phyloP scores from a whole-genome alignment of 352 stramenopile species.

The Pseudoperonospora humuli region DNA sequence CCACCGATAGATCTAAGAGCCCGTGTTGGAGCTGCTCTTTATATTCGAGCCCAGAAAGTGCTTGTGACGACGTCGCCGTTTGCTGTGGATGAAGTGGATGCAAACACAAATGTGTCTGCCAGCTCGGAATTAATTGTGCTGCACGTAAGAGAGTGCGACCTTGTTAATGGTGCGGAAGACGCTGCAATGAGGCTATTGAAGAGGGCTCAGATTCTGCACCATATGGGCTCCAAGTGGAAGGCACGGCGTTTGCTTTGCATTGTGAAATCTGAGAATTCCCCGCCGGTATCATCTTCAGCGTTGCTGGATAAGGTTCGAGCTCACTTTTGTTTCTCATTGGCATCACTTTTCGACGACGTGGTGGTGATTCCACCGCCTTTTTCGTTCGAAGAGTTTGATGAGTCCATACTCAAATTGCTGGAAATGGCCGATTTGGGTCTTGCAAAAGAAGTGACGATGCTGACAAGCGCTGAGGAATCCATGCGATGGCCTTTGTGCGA shows the following conservation, averaged over 20 bases:
- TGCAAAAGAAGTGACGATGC: slow-evolving; percentile 18
- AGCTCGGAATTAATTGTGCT: slow-evolving; percentile 25
- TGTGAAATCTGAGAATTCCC: slow-evolving; percentile 6
- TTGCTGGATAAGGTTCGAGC: slow-evolving; percentile 13
- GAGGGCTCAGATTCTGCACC: slow-evolving; percentile 20
- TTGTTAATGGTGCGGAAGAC: slow-evolving; percentile 3
- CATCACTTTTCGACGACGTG: slow-evolving; percentile 11
- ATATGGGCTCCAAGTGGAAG: slow-evolving; percentile 15
- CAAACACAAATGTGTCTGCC: not conserved
- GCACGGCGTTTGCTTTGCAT: slow-evolving; percentile 27
- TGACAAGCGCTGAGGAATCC: slow-evolving; percentile 18
- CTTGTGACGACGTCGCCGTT: slow-evolving; percentile 30
- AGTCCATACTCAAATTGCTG: slow-evolving; percentile 10
- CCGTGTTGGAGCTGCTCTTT: slow-evolving; percentile 26
- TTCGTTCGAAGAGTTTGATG: slow-evolving; percentile 21
- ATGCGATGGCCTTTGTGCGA: slow-evolving; percentile 14
- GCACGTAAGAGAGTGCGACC: slow-evolving; percentile 20
- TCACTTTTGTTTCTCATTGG: slow-evolving; percentile 8
- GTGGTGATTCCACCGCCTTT: slow-evolving; percentile 8
- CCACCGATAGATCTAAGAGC: slow-evolving; percentile 18
- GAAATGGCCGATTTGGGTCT: not conserved
- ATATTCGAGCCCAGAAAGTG: slow-evolving; percentile 33
- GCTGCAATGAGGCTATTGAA: slow-evolving; percentile 12
- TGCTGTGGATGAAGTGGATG: slow-evolving; percentile 3
- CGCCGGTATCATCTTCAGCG: not conserved